Conservation (phyloP, 176 grass and related monocot species). For the Bothriochloa decipiens region DNA sequence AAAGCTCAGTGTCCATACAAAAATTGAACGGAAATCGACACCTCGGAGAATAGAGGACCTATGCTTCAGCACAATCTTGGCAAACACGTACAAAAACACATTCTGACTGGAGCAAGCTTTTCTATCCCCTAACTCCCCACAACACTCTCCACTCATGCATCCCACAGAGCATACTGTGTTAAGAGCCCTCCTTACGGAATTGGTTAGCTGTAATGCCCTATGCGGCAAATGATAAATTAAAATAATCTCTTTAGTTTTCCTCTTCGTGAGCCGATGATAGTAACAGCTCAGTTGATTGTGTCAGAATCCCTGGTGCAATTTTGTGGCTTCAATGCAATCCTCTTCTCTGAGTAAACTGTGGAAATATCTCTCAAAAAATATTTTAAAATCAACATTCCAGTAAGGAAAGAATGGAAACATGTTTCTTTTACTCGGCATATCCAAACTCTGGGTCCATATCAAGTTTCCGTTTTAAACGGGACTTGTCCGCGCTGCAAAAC, state of each 20-base stretch:
- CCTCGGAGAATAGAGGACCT: neutral
- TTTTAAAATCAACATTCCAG: constrained; percentile 37
- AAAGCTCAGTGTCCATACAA: constrained; percentile 31
- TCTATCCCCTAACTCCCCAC: constrained; percentile 30
- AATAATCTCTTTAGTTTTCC: constrained; percentile 31
- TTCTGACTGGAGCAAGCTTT: constrained; percentile 28
- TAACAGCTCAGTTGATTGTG: constrained; percentile 24
- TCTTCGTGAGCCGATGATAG: constrained; percentile 18
- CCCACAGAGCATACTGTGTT: constrained; percentile 40
- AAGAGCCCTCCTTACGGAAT: constrained; percentile 38
- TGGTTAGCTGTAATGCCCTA: constrained; percentile 30
- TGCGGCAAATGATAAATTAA: constrained; percentile 37
- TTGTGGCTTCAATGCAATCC: constrained; percentile 37
- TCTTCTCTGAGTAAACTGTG: constrained; percentile 34
- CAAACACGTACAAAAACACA: constrained; percentile 26
- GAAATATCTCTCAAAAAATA: constrained; percentile 46
- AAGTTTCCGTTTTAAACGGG: constrained; percentile 87
- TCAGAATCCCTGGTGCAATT: constrained; percentile 21
- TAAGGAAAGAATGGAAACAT: constrained; percentile 33
- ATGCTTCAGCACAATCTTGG: constrained; percentile 15
- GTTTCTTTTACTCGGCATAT: constrained; percentile 57
- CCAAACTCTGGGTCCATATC: constrained; percentile 93
- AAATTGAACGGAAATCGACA: constrained; percentile 10
- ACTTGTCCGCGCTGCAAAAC: constrained; percentile 86
- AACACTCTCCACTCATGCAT: constrained; percentile 34